These are phyloP conservation scores for Arachnopeziza araneosa DNA, from an alignment of 2,329 filamentous ascomycete species.

Conservation along the genomic window DNA sequence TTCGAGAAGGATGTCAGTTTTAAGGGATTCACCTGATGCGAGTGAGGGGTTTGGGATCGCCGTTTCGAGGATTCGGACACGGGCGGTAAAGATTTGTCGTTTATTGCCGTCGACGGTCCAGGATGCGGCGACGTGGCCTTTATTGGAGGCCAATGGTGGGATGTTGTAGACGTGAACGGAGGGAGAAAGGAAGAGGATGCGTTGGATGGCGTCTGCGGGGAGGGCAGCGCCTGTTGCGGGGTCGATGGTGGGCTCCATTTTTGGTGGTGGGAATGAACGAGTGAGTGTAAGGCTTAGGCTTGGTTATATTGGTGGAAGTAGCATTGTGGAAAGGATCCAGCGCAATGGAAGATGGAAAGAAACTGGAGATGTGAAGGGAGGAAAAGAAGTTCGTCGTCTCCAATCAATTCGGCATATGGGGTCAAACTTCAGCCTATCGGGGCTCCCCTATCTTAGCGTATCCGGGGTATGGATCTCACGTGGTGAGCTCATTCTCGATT, in stretches of 20 bases:
- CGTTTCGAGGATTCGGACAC: conserved; percentile 73
- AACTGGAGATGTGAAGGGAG: not conserved
- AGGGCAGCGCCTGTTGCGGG: conserved; percentile 64
- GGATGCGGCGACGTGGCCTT: conserved; percentile 69
- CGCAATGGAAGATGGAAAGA: not conserved
- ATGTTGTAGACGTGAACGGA: conserved; percentile 83
- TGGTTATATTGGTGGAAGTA: not conserved
- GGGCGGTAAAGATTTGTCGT: conserved; percentile 79
- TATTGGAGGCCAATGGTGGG: conserved; percentile 70
- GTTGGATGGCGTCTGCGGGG: conserved; percentile 73
- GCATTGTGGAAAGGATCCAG: not conserved
- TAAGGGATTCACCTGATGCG: conserved; percentile 47
- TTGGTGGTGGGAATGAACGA: not conserved
- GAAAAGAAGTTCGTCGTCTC: not conserved
- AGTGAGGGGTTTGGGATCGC: conserved; percentile 41
- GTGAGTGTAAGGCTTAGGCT: not conserved
- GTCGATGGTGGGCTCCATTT: conserved; percentile 44
- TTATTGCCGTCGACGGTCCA: conserved; percentile 68
- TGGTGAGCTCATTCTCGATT: not conserved
- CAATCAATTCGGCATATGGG: not conserved
- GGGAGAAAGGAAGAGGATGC: conserved; percentile 71
- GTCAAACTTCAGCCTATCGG: not conserved
- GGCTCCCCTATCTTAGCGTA: not conserved
- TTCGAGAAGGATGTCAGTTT: conserved; percentile 73
- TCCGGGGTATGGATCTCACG: not conserved